Conservation (phyloP, 2,329 filamentous ascomycete species). For the Zalaria obscura region DNA sequence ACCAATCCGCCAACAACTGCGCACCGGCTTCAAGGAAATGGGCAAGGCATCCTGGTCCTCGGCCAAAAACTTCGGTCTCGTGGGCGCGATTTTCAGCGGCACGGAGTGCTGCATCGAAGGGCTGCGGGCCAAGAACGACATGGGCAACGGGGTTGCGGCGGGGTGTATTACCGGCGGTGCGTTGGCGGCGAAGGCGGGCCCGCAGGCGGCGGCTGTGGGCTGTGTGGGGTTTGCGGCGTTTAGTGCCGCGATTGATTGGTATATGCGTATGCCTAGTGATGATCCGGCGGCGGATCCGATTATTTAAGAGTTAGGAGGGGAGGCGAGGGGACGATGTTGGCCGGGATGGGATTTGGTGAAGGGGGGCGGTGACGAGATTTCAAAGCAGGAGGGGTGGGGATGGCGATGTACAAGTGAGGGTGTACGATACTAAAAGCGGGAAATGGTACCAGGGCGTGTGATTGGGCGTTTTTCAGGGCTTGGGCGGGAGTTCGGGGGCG, state of each 20-base stretch:
- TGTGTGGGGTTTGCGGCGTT: constrained; percentile 93
- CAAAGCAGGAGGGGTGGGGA: too few species aligned
- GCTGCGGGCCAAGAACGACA: constrained; percentile 74
- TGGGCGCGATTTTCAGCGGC: constrained; percentile 86
- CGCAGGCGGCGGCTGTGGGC: constrained; percentile 73
- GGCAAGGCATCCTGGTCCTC: constrained; percentile 66
- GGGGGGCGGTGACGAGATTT: too few species aligned
- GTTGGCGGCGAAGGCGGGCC: constrained; percentile 72
- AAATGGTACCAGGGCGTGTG: too few species aligned
- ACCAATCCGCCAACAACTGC: constrained; percentile 71
- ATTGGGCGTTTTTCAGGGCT: too few species aligned
- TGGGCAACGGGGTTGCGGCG: constrained; percentile 73
- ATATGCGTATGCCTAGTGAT: constrained; percentile 58
- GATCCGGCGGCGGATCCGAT: constrained; percentile 21
- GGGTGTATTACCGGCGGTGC: constrained; percentile 88
- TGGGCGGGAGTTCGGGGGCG: too few species aligned
- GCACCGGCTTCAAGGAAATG: constrained; percentile 87
- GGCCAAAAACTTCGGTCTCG: constrained; percentile 89
- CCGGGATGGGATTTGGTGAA: too few species aligned
- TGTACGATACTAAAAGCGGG: too few species aligned
- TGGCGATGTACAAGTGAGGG: too few species aligned
- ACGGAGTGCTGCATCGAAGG: constrained; percentile 96
- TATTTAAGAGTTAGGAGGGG: background rate
- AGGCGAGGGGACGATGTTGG: too few species aligned
- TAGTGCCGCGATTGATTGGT: constrained; percentile 79